A percentile compares a stretch with the other conserved stretches of the same genome.
Evolutionary conservation across 148 eudicot genomes (phyloP).

Genomic region (Arbutus unedo): DNA sequence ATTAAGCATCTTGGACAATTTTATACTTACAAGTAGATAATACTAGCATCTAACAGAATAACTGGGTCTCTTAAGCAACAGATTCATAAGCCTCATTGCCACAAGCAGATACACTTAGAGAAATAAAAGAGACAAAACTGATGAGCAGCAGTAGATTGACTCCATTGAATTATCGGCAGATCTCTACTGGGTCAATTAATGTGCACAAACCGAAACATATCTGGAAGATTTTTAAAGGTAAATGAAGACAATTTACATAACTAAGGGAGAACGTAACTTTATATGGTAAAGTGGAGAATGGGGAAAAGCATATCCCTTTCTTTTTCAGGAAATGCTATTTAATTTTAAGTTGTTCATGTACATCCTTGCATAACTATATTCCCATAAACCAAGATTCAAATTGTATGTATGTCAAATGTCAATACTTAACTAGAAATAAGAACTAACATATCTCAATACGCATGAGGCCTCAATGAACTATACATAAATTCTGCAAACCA

Average conservation of each 20-base stretch:
- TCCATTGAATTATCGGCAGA: background rate
- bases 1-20: background rate
- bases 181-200: no score
- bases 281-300: no score
- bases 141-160: background rate
- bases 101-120: background rate
- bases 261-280: no score
- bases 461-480: background rate
- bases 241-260: no score
- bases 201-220: no score
- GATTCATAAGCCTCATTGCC: background rate
- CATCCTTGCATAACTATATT: background rate
- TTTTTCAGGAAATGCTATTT: background rate
- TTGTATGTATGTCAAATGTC: background rate
- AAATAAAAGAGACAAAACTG: background rate
- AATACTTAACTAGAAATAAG: background rate
- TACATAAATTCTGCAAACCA: background rate
- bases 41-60: background rate
- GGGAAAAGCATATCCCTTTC: background rate
- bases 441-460: background rate
- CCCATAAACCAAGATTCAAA: background rate
- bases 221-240: no score
- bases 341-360: background rate
- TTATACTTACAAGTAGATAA: background rate
- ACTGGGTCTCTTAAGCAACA: background rate